phyloP scores from a whole-genome alignment of 176 grass and related monocot genomes.

The Avena atlantica region DNA sequence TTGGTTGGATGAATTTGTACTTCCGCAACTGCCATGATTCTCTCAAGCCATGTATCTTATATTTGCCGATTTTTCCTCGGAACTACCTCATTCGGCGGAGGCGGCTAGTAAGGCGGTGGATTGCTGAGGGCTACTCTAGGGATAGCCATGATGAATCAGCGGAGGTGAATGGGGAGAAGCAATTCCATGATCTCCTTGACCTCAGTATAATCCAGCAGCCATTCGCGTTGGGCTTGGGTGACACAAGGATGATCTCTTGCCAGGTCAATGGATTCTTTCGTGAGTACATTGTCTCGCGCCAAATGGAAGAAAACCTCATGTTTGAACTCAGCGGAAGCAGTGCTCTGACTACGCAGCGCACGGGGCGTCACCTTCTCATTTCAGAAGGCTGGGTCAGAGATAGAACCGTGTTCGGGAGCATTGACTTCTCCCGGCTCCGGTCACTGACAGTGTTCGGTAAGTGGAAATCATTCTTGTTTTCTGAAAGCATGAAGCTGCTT shows the following conservation, averaged over 20 bases:
- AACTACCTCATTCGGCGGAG: neutral
- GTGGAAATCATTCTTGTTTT: too few relatives aligned
- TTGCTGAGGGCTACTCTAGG: constrained; percentile 27
- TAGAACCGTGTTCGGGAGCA: too few relatives aligned
- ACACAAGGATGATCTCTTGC: neutral
- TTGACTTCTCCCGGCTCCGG: too few relatives aligned
- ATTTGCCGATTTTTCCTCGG: constrained; percentile 33
- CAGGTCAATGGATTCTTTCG: constrained; percentile 40
- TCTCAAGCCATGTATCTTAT: constrained; percentile 51
- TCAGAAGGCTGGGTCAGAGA: neutral
- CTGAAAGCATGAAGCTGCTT: too few relatives aligned
- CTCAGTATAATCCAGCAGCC: constrained; percentile 20
- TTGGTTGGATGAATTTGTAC: constrained; percentile 17
- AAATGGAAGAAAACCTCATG: constrained; percentile 11
- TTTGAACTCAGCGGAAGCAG: neutral
- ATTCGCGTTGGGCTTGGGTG: neutral
- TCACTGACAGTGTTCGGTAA: too few relatives aligned
- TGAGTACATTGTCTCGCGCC: constrained; percentile 24
- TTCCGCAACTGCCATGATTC: neutral
- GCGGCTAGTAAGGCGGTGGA: constrained; percentile 50
- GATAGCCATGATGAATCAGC: neutral
- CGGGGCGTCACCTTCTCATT: neutral
- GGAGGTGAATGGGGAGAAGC: neutral
- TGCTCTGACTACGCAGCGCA: neutral
- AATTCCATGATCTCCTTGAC: constrained; percentile 15